Evolutionary conservation across 1,284 basidiomycete genomes (phyloP).

Genomic region (Trichosporon inkin): DNA sequence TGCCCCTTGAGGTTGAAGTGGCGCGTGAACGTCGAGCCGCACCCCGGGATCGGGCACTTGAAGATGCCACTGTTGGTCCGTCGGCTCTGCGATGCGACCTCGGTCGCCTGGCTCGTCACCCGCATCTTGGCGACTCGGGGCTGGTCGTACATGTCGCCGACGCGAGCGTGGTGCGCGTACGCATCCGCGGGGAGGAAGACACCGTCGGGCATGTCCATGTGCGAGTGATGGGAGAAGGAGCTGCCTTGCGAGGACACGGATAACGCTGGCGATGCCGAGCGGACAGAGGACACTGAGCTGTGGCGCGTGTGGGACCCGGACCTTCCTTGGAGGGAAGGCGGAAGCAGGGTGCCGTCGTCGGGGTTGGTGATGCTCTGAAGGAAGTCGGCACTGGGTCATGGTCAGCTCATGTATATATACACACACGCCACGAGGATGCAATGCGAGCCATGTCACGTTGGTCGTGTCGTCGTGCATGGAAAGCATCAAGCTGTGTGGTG

Average conservation of each 20-base stretch:
- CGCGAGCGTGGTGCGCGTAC: constrained; percentile 10
- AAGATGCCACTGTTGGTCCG: constrained; percentile 86
- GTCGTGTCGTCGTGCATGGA: constrained; percentile 1
- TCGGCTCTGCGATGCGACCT: constrained; percentile 81
- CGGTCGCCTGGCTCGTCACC: constrained; percentile 91
- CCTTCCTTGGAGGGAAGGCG: constrained; percentile 36
- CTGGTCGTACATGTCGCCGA: not conserved
- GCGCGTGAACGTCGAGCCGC: constrained; percentile 87
- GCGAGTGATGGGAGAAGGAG: constrained; percentile 34
- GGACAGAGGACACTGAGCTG: constrained; percentile 40
- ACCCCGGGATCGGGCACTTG: constrained; percentile 80
- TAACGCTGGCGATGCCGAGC: constrained; percentile 44
- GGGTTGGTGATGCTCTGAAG: constrained; percentile 44
- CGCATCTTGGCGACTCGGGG: constrained; percentile 72
- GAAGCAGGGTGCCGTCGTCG: constrained; percentile 44
- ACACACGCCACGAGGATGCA: not conserved
- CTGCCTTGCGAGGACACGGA: constrained; percentile 45
- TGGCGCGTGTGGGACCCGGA: constrained; percentile 39
- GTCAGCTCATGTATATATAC: constrained; percentile 14
- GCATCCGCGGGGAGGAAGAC: constrained; percentile 13
- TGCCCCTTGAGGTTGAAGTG: constrained; percentile 66
- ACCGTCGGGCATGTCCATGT: constrained; percentile 44
- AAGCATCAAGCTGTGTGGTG: not conserved
- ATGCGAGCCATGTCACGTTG: not conserved
- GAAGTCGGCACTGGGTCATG: constrained; percentile 39